Conservation (phyloP, 306 rosid species). For the Cajanus cajan region DNA sequence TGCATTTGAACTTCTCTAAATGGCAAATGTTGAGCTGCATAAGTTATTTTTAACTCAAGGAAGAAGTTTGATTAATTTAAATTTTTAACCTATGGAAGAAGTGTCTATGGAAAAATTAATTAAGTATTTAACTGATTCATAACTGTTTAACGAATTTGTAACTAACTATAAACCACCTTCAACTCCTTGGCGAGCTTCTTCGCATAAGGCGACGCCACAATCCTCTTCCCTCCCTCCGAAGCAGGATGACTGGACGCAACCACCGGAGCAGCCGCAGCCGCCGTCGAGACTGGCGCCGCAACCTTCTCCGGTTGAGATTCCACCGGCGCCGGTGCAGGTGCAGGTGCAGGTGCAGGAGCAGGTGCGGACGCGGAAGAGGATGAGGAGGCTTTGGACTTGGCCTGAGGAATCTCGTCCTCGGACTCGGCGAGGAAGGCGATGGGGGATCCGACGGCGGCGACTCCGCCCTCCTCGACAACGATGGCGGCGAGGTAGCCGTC, state of each 20-base stretch:
- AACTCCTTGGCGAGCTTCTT: conserved; percentile 90
- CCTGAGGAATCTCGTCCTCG: conserved; percentile 73
- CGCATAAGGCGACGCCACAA: conserved; percentile 93
- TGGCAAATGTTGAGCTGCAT: neutral
- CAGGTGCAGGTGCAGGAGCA: neutral
- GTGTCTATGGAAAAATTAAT: neutral
- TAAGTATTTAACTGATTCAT: neutral
- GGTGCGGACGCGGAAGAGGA: conserved; percentile 29
- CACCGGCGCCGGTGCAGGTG: neutral
- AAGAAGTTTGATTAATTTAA: neutral
- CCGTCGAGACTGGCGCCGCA: conserved; percentile 10
- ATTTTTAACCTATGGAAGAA: too few species aligned
- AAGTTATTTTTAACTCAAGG: neutral
- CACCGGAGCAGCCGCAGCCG: neutral
- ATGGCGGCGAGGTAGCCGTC: conserved; percentile 94
- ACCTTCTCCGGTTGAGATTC: conserved; percentile 36
- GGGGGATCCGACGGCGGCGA: conserved; percentile 86
- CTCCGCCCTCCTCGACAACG: conserved; percentile 87
- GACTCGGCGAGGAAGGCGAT: conserved; percentile 88
- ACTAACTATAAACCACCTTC: conserved; percentile 32
- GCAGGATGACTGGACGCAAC: conserved; percentile 76
- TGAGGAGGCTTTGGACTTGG: conserved; percentile 58
- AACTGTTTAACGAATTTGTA: neutral
- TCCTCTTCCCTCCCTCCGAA: conserved; percentile 85
- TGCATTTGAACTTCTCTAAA: neutral